A percentile compares a stretch with the other conserved stretches of the same genome.
Conservation (phyloP, 257 asterid species). For the Gynochthodes officinalis region DNA sequence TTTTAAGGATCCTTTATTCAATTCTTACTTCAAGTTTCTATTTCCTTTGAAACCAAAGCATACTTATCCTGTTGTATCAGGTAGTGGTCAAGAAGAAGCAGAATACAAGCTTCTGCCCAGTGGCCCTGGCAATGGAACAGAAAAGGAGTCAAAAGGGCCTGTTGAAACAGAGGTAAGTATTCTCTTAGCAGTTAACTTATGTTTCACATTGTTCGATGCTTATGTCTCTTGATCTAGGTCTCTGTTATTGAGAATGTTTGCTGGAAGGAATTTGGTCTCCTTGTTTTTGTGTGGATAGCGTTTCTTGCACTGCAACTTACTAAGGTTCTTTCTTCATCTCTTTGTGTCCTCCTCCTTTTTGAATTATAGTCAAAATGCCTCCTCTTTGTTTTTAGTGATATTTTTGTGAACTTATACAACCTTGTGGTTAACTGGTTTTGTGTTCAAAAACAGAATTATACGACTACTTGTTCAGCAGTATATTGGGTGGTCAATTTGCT, state of each 20-base stretch:
- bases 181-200: slow-evolving; percentile 2
- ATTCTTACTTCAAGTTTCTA: not conserved
- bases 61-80: slow-evolving; percentile 24
- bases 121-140: slow-evolving; percentile 44
- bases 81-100: slow-evolving; percentile 50
- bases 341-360: not conserved
- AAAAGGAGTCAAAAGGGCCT: slow-evolving; percentile 32
- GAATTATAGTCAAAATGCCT: not conserved
- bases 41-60: slow-evolving; percentile 15
- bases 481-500: slow-evolving; percentile 91
- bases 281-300: slow-evolving; percentile 74
- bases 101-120: slow-evolving; percentile 80
- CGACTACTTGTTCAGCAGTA: slow-evolving; percentile 54
- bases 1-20: not conserved
- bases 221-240: slow-evolving; percentile 42
- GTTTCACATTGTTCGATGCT: slow-evolving; percentile 10
- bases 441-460: slow-evolving; percentile 51
- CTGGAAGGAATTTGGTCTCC: slow-evolving; percentile 94
- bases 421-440: slow-evolving; percentile 19
- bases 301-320: slow-evolving; percentile 70
- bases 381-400: not conserved
- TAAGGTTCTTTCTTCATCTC: slow-evolving; percentile 50
- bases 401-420: not conserved
- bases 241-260: slow-evolving; percentile 71
- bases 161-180: slow-evolving; percentile 56